Base-by-base conservation (phyloP, 2,329 filamentous ascomycete genomes). In the Didymella lethalis region DNA sequence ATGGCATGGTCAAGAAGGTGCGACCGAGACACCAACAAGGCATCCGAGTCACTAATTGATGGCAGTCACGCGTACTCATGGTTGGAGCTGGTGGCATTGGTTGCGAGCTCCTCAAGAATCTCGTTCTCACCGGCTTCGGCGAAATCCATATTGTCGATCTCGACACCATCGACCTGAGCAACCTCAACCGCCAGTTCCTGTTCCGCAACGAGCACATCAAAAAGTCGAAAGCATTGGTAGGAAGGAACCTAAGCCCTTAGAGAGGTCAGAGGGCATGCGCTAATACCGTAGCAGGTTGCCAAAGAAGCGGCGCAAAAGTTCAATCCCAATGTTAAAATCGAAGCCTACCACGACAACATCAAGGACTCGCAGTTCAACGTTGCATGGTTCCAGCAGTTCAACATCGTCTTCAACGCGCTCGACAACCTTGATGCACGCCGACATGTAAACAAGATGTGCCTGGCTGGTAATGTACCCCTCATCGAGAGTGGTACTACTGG, bases 131-230 rank as follows among this genome's bases (percentile, higher is more conserved):
- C 43, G 93, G 94, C 66, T 99, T 97, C 69, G 92, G 92, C 65
- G 91, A 97, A 79, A 88, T 98, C 49, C 91, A 97, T 77, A 89
- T 98, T 45, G 92, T 99, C 67, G 95, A 99, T 78, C 90, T 99
- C 60, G 95, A 99, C 77, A 99, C 95, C 1, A 98, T 99, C 80
- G 95, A 99, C 75, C 85, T 99, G 23, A 97, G 93, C 80, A 99
- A 99, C 75, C 85, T 99, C 49, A 99, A 99, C 71, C 91, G 95
- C 54, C 95, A 99, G 77, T 99, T 99, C 72, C 88, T 99, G 47
- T 99, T 99, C 78, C 87, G 93, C 61, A 90, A 94, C 71, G 93
- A 98, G 76, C 95, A 99, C 74, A 98, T 99, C 79, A 98, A 97
- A 79, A 97, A 97, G 77, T 88, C 94, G 1, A 99, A 99, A 76